Evolutionary conservation across 2,329 filamentous ascomycete genomes (phyloP), one percentile per base, ranked within the genome.

Genomic region (Colletotrichum incanum): DNA sequence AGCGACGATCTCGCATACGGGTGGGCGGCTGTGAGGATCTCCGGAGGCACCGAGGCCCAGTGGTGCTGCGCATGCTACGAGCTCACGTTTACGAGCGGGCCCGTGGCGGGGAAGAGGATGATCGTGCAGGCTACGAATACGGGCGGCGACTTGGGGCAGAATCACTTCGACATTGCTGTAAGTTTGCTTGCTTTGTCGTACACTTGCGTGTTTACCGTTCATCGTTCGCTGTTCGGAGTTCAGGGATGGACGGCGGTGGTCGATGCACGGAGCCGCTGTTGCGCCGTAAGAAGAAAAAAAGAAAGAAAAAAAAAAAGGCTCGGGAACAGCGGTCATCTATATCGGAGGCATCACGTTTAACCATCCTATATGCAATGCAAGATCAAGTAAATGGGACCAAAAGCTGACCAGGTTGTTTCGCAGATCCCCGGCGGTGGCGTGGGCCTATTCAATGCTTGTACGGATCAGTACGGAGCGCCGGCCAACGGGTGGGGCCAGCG

Each of bases 81-180:
- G 80, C 81, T 91, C 67, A 89, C 88, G 16, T 90, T 91, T 77
- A 90, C 88, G 14, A 86, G 84, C 77, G 86, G 86, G 7, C 79
- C 85, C 1, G 83, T 89, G 23, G 76, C 78, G 54, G 88, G 89
- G 61, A 90, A 91, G 83, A 89, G 84, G 77, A 86, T 91, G 85
- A 84, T 91, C 50, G 85, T 91, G 41, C 89, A 91, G 80, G 88
- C 88, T 12, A 89, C 86, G 20, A 91, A 91, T 76, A 91, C 88
- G 20, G 89, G 88, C 5, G 84, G 82, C 14, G 88, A 90, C 74
- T 78, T 90, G 67, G 84, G 84, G 5, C 78, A 83, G 62, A 88
- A 89, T 73, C 88, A 90, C 74, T 90, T 90, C 77, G 87, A 90
- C 79, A 77, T 90, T 67, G 83, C 83, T 41, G 81, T 84, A 75